These are phyloP conservation scores for Clitopilus passeckerianus DNA, from an alignment of 768 basidiomycete species.

Conservation along the genomic window DNA sequence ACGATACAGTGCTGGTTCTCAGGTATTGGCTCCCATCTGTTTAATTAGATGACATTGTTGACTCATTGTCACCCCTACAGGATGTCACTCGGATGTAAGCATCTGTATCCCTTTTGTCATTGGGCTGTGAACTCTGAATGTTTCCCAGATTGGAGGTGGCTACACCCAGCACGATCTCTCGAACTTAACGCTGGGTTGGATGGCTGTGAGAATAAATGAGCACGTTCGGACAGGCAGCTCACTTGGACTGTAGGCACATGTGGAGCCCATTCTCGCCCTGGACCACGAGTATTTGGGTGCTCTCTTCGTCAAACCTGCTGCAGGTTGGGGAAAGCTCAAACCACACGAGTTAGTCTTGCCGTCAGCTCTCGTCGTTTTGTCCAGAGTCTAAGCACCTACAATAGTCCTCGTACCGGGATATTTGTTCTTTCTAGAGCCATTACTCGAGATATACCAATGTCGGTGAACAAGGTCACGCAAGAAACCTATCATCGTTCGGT, in stretches of 20 bases:
- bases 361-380: background rate
- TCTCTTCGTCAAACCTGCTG: constrained; percentile 44
- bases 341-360: constrained; percentile 54
- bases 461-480: constrained; percentile 39
- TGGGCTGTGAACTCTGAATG: background rate
- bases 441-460: constrained; percentile 43
- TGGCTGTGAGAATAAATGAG: constrained; percentile 42
- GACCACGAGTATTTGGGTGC: constrained; percentile 45
- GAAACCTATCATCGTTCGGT: constrained; percentile 64
- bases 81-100: constrained; percentile 37
- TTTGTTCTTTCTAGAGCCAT: constrained; percentile 40
- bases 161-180: constrained; percentile 64
- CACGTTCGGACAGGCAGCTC: background rate
- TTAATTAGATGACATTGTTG: no score
- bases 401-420: constrained; percentile 50
- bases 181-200: constrained; percentile 60
- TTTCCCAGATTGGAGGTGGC: constrained; percentile 60
- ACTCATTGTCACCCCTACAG: constrained; percentile 9
- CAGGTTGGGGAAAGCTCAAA: constrained; percentile 55
- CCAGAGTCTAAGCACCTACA: constrained; percentile 1
- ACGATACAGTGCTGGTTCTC: constrained; percentile 61
- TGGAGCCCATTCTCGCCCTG: constrained; percentile 50
- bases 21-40: no score
- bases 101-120: background rate
- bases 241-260: constrained; percentile 38